phyloP scores from a whole-genome alignment of 805 yeast genomes.

The Geotrichum ghanense region DNA sequence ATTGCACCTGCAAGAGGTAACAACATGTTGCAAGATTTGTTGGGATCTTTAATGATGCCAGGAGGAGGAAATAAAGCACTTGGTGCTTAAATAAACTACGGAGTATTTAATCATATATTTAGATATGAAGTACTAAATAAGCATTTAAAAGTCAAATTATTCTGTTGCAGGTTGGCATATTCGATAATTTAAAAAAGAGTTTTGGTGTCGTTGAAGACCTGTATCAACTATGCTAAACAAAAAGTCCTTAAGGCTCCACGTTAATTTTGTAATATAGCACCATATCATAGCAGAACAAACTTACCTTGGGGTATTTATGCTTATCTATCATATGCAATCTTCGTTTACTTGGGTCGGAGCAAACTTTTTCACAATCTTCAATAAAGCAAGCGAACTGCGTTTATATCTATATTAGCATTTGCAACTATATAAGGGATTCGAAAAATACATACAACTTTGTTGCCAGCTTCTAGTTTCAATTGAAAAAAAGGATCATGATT shows the following conservation, averaged over 20 bases:
- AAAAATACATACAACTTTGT: conserved; percentile 18
- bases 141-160: no score
- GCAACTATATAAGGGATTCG: neutral
- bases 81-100: neutral
- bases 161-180: no score
- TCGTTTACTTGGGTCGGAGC: conserved; percentile 31
- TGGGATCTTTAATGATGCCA: conserved; percentile 34
- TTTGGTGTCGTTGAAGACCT: conserved; percentile 18
- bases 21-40: conserved; percentile 58
- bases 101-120: no score
- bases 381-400: conserved; percentile 33
- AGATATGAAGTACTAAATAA: no score
- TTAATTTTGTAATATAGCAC: no score
- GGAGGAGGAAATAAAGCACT: neutral
- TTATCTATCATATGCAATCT: conserved; percentile 37
- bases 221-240: conserved; percentile 24
- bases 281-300: no score
- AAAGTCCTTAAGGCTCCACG: conserved; percentile 16
- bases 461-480: conserved; percentile 30
- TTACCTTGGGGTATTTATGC: conserved; percentile 37
- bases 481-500: conserved; percentile 38
- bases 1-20: conserved; percentile 41
- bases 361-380: conserved; percentile 30
- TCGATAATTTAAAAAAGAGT: conserved; percentile 8
- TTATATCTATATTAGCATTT: neutral